Conservation (phyloP, 495 filamentous ascomycete genomes). For the Xylaria castorea region DNA sequence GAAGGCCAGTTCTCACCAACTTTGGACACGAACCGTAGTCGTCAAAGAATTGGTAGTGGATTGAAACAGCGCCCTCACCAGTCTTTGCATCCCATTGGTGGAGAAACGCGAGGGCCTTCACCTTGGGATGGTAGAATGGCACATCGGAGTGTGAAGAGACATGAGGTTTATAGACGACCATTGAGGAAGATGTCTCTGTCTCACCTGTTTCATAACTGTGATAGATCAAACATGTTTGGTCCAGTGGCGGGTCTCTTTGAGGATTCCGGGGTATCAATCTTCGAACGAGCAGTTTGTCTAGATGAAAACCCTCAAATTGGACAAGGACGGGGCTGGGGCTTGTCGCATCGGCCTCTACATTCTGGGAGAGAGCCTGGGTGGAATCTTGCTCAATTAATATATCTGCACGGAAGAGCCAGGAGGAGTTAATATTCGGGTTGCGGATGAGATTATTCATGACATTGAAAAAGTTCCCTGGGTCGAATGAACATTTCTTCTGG, state of each 20-base stretch:
- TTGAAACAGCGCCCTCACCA: conserved; percentile 61
- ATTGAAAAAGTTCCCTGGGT: conserved; percentile 62
- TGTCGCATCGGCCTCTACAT: conserved; percentile 18
- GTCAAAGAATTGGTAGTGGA: conserved; percentile 72
- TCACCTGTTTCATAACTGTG: conserved; percentile 34
- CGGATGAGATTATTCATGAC: conserved; percentile 76
- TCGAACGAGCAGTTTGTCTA: conserved; percentile 69
- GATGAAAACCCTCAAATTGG: conserved; percentile 57
- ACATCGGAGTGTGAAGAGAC: conserved; percentile 63
- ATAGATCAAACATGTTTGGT: conserved; percentile 83
- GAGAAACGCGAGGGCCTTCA: conserved; percentile 74
- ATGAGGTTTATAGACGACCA: conserved; percentile 85
- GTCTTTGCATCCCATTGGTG: conserved; percentile 61
- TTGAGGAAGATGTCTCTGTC: conserved; percentile 43
- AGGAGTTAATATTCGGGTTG: conserved; percentile 88
- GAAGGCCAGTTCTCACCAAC: conserved; percentile 72
- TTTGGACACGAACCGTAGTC: conserved; percentile 52
- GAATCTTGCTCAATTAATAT: conserved; percentile 65
- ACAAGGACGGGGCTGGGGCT: conserved; percentile 46
- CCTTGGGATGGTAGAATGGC: conserved; percentile 86
- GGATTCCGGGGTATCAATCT: conserved; percentile 83
- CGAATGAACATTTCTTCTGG: conserved; percentile 62
- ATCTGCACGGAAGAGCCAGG: conserved; percentile 84
- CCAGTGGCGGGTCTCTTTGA: conserved; percentile 70
- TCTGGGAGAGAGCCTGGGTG: conserved; percentile 27